A percentile compares a stretch with the other conserved stretches of the same genome.
phyloP scores from a whole-genome alignment of 805 yeast genomes.

The Saccharomycopsis sp. region DNA sequence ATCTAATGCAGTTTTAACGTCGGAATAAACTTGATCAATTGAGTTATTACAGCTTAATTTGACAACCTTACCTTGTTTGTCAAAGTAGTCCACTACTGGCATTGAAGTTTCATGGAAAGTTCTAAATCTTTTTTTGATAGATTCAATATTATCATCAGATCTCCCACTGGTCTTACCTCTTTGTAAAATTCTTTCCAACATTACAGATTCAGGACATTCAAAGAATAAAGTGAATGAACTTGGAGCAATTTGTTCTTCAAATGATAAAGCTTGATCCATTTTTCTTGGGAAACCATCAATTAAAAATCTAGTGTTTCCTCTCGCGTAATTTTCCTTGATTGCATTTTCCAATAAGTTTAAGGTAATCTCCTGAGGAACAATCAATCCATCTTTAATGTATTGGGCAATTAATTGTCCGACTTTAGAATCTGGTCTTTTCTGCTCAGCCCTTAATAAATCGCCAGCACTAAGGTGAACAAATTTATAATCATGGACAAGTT shows the following conservation, averaged over 20 bases:
- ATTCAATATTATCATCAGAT: slow-evolving; percentile 85
- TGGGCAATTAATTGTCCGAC: slow-evolving; percentile 81
- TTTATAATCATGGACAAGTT: slow-evolving; percentile 68
- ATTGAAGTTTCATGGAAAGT: slow-evolving; percentile 81
- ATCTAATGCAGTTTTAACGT: slow-evolving; percentile 62
- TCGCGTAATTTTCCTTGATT: slow-evolving; percentile 44
- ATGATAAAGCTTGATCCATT: slow-evolving; percentile 96
- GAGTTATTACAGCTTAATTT: slow-evolving; percentile 72
- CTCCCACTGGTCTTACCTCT: slow-evolving; percentile 96
- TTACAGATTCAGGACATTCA: slow-evolving; percentile 75
- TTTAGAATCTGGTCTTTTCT: slow-evolving; percentile 70
- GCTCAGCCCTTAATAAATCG: slow-evolving; percentile 89
- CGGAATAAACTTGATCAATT: slow-evolving; percentile 66
- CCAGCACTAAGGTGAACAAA: slow-evolving; percentile 96
- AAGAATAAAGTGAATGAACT: slow-evolving; percentile 68
- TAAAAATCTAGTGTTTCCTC: slow-evolving; percentile 61
- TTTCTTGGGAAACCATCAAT: slow-evolving; percentile 97
- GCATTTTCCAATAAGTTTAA: slow-evolving; percentile 77
- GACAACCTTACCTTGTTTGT: slow-evolving; percentile 65
- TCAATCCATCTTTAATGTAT: slow-evolving; percentile 78
- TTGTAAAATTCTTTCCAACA: slow-evolving; percentile 78
- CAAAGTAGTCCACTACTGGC: slow-evolving; percentile 89
- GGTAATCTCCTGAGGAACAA: slow-evolving; percentile 92
- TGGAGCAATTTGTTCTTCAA: slow-evolving; percentile 71
- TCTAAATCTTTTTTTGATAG: slow-evolving; percentile 81